phyloP scores from a whole-genome alignment of 2,329 filamentous ascomycete species.

The Dactylellina haptotyla region DNA sequence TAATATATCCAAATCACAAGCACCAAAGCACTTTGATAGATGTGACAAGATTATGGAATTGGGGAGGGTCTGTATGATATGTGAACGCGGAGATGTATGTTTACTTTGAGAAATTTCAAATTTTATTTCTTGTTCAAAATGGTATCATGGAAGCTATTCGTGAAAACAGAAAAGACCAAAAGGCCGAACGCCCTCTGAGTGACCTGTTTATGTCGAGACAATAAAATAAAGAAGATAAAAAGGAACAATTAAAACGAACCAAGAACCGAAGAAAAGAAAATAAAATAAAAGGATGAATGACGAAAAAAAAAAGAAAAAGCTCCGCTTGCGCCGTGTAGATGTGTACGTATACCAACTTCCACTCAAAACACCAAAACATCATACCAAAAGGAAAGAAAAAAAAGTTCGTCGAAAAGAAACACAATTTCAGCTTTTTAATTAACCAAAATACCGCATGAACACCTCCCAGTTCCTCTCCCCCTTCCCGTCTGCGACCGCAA shows the following conservation, averaged over 20 bases:
- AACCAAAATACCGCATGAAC: conserved; percentile 55
- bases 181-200: neutral
- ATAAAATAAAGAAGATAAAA: neutral
- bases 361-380: neutral
- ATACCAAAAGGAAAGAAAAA: neutral
- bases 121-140: conserved; percentile 1
- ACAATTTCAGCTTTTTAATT: neutral
- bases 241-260: neutral
- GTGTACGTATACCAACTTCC: conserved; percentile 8
- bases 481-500: conserved; percentile 68
- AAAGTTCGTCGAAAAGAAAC: neutral
- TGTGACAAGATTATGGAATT: too few species aligned
- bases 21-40: neutral
- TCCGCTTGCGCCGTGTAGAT: conserved; percentile 24
- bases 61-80: neutral
- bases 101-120: neutral
- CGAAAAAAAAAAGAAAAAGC: conserved; percentile 5
- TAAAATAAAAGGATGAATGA: neutral
- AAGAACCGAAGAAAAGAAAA: neutral
- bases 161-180: neutral
- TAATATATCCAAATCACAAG: conserved; percentile 19
- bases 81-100: neutral
- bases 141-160: conserved; percentile 16
- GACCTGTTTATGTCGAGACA: neutral
- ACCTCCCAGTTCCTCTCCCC: conserved; percentile 58